These are phyloP conservation scores for Phalaenopsis aphrodite DNA, from an alignment of 106 monocot genomes.

Conservation along the genomic window DNA sequence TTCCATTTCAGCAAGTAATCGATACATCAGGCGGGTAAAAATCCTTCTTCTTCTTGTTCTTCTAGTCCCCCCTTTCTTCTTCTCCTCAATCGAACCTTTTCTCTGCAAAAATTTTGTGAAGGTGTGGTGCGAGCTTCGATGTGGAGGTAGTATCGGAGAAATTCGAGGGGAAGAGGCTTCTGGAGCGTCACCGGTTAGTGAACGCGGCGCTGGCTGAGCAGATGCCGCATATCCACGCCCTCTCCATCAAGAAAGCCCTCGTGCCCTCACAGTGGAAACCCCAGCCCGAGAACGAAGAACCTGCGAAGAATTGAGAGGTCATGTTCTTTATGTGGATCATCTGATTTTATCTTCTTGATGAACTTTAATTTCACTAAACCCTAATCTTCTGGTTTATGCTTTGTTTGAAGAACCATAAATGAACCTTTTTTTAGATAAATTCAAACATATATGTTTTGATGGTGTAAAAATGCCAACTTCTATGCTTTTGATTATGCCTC, in stretches of 20 bases:
- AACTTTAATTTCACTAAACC: neutral
- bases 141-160: constrained; percentile 79
- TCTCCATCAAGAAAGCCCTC: constrained; percentile 89
- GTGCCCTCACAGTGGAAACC: constrained; percentile 75
- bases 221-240: constrained; percentile 78
- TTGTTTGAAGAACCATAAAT: neutral
- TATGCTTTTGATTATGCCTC: neutral
- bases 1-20: constrained; percentile 49
- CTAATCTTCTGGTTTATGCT: neutral
- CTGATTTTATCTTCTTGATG: neutral
- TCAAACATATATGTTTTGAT: neutral
- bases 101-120: constrained; percentile 1
- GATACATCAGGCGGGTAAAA: constrained; percentile 90
- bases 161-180: constrained; percentile 92
- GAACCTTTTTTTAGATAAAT: neutral
- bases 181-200: constrained; percentile 91
- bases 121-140: constrained; percentile 90
- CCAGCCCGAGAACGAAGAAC: constrained; percentile 6
- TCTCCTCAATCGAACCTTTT: neutral
- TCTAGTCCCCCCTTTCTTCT: neutral
- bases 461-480: neutral
- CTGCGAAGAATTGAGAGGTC: constrained; percentile 1
- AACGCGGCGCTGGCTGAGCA: constrained; percentile 75
- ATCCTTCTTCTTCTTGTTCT: neutral
- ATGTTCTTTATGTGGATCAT: neutral